These are phyloP conservation scores for Cutaneotrichosporon mucoides DNA, from an alignment of 1,284 basidiomycete genomes.

Conservation along the genomic window DNA sequence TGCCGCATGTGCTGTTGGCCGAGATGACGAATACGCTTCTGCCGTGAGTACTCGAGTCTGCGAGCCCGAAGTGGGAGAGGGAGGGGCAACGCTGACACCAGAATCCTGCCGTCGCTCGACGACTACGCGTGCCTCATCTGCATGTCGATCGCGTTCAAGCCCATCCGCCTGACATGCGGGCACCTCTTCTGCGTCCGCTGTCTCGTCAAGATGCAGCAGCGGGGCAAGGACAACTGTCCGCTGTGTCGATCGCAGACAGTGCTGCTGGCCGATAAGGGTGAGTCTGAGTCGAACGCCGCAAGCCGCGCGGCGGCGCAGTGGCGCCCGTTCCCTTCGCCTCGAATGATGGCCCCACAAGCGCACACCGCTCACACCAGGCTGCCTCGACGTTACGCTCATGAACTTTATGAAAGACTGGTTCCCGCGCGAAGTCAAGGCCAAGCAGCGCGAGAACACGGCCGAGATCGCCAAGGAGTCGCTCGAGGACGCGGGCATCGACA, in stretches of 20 bases:
- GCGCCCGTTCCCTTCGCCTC: too few species aligned
- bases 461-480: conserved; percentile 72
- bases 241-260: conserved; percentile 78
- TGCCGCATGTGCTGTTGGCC: conserved; percentile 77
- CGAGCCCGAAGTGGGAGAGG: too few species aligned
- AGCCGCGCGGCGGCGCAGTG: too few species aligned
- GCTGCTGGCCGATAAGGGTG: conserved; percentile 67
- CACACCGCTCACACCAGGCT: conserved; percentile 18
- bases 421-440: conserved; percentile 73
- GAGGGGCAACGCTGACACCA: conserved; percentile 6
- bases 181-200: conserved; percentile 93
- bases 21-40: conserved; percentile 79
- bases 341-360: too few species aligned
- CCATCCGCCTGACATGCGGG: conserved; percentile 74
- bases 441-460: conserved; percentile 69
- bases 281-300: conserved; percentile 40
- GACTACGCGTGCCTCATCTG: conserved; percentile 65
- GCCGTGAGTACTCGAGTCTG: conserved; percentile 50
- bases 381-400: conserved; percentile 42
- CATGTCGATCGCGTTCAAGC: conserved; percentile 79
- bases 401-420: conserved; percentile 89
- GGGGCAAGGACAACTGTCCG: conserved; percentile 74
- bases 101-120: conserved; percentile 58
- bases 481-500: conserved; percentile 57
- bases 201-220: conserved; percentile 89